A percentile compares a stretch with the other conserved stretches of the same genome.
These are phyloP conservation scores for Hypoxylon sp. DNA, from an alignment of 2,329 filamentous ascomycete genomes.

Conservation along the genomic window DNA sequence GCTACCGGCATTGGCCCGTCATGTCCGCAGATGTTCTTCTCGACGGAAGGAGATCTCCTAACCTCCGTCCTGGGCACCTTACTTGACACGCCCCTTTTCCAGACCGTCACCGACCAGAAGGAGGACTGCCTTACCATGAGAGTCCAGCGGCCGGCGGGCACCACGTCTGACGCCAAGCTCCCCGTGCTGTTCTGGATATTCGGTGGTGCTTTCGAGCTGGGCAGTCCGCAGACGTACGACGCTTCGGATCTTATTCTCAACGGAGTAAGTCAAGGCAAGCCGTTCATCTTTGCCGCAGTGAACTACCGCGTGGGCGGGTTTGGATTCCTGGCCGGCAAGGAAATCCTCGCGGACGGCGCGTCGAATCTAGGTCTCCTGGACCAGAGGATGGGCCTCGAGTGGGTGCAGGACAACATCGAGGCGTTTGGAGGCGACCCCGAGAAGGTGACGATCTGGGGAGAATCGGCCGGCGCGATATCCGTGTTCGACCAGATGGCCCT, in stretches of 20 bases:
- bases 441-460: constrained; percentile 85
- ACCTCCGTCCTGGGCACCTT: constrained; percentile 61
- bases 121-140: constrained; percentile 75
- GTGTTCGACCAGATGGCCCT: constrained; percentile 81
- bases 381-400: constrained; percentile 77
- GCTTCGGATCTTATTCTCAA: constrained; percentile 59
- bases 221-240: constrained; percentile 63
- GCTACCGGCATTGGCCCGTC: constrained; percentile 69
- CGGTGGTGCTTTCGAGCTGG: constrained; percentile 72
- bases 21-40: constrained; percentile 79
- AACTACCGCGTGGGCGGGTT: constrained; percentile 83
- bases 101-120: constrained; percentile 63
- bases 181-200: constrained; percentile 79
- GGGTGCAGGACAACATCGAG: constrained; percentile 81
- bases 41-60: constrained; percentile 54
- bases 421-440: constrained; percentile 81
- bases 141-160: constrained; percentile 69
- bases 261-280: constrained; percentile 64
- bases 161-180: constrained; percentile 65
- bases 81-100: constrained; percentile 68
- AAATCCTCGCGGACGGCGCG: constrained; percentile 74
- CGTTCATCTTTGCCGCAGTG: constrained; percentile 79
- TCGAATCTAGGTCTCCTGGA: constrained; percentile 79
- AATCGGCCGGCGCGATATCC: constrained; percentile 78
- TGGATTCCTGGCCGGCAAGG: constrained; percentile 77